Base-by-base conservation (phyloP, 1,284 basidiomycete genomes). In the Polyporus tsugae region DNA sequence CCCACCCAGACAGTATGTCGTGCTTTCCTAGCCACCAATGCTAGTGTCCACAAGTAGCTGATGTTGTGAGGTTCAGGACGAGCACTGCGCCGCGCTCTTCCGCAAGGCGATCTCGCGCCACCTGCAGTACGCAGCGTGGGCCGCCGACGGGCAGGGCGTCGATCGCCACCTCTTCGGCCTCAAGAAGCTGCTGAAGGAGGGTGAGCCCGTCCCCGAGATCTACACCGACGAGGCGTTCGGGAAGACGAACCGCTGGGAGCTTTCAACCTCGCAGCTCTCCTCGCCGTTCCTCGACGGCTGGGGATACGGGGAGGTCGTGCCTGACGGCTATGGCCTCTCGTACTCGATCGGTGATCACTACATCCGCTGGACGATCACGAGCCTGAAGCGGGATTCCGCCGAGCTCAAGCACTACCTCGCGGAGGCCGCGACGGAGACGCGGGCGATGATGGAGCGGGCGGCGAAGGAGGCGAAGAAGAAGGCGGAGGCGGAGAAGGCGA, bases 231-330 rank as follows among this genome's bases (percentile, higher is more conserved):
- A 85, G 62, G 90, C 92, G 19, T 98, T 88, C 76, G 79, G 83
- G 13, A 85, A 86, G 78, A 93, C 91, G 52, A 89, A 80, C 64
- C 94, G 96, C 79, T 99, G 97, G 98, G 93, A 96, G 80, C 82
- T 99, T 73, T 95, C 92, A 59, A 99, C 97, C 5, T 94, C 91
- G 74, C 94, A 98, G 80, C 84, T 99, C 72, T 93, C 91, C 64
- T 92, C 90, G 63, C 87, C 88, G 69, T 95, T 88, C 80, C 85
- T 99, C 61, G 94, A 97, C 74, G 96, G 96, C 44, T 98, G 97
- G 97, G 97, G 97, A 39, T 99, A 97, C 78, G 97, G 97, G 13
- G 95, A 98, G 87, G 95, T 97, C 57, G 95, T 96, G 0, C 87
- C 91, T 7, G 95, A 98, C 75, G 98, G 97, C 17, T 99, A 95